Percentiles rank a stretch among this genome's conserved stretches.
Conservation (phyloP, 2,329 filamentous ascomycete genomes). For the Pyricularia sp. region DNA sequence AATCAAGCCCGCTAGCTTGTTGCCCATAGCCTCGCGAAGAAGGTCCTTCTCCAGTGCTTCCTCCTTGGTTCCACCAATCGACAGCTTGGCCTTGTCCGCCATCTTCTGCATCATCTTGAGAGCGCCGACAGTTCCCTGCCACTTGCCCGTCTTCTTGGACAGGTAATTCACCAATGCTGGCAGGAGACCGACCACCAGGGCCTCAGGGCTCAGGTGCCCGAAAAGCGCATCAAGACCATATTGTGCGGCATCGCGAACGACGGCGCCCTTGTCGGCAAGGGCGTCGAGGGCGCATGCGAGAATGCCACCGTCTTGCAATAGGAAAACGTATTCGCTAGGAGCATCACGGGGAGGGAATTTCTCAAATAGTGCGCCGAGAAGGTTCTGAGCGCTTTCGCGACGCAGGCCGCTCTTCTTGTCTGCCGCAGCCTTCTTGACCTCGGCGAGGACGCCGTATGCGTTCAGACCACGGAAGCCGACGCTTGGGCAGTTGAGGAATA, state of each 20-base stretch:
- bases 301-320: conserved; percentile 71
- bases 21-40: conserved; percentile 83
- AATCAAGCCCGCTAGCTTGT: conserved; percentile 76
- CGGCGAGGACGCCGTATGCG: conserved; percentile 43
- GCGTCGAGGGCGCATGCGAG: conserved; percentile 70
- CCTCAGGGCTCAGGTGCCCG: conserved; percentile 67
- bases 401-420: conserved; percentile 89
- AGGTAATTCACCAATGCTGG: conserved; percentile 70
- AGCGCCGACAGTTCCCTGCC: conserved; percentile 90
- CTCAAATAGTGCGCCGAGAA: conserved; percentile 89
- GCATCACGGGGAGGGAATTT: conserved; percentile 70
- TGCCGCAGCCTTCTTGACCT: conserved; percentile 62
- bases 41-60: conserved; percentile 83
- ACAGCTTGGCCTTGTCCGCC: conserved; percentile 88
- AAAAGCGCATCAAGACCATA: conserved; percentile 91
- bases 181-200: conserved; percentile 72
- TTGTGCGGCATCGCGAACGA: conserved; percentile 84
- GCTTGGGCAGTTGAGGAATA: conserved; percentile 37
- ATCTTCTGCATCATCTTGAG: conserved; percentile 81
- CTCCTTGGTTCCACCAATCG: conserved; percentile 67
- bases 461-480: conserved; percentile 44
- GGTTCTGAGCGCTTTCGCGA: conserved; percentile 89
- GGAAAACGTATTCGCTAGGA: conserved; percentile 69
- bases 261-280: conserved; percentile 78
- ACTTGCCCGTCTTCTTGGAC: conserved; percentile 79